Evolutionary conservation across 306 rosid species (phyloP), one percentile per base, ranked within the genome.

Genomic region (Cucurbita maxima): DNA sequence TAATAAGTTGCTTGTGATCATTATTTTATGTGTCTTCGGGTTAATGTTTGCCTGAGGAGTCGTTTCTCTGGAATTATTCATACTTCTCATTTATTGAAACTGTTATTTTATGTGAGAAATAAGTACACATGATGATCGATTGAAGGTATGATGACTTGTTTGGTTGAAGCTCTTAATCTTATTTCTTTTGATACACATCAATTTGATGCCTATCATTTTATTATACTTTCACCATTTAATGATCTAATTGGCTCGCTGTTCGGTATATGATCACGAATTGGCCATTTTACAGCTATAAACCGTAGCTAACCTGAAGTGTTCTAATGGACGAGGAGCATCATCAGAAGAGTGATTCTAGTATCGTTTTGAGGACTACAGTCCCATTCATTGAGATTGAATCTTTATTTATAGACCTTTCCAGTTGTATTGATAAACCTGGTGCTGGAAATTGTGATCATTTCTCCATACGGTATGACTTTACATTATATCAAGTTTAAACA

Each of bases 391-490:
- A 89, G 83, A 87, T 91, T 80, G 90, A 91, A 50, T 88, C 99
- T 5, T 86, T 95, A 84, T 86, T 85, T 40, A 89, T 95, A 61
- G 97, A 95, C 82, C 96, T 95, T 63, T 71, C 80, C 41, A 78
- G 82, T 75, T 76, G 85, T 22, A 71, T 69, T 75, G 85, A 61
- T 63, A 84, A 88, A 86, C 81, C 78, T 47, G 77, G 81, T 83
- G 85, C 67, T 16, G 88, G 78, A 43, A 88, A 85, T 79, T 90
- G 97, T 77, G 95, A 89, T 59, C 96, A 91, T 81, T 94, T 94
- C 80, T 86, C 96, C 1, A 91, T 94, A 64, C 96, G 99, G 99
- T 94, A 87, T 81, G 90, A 71, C 25, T 79, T 78, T 51, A 57
- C 45, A 40, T 75, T 68, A 6, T 52, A 6, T 52, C 38, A 15